Conservation (phyloP, 768 basidiomycete species). For the Myochromella boudieri region DNA sequence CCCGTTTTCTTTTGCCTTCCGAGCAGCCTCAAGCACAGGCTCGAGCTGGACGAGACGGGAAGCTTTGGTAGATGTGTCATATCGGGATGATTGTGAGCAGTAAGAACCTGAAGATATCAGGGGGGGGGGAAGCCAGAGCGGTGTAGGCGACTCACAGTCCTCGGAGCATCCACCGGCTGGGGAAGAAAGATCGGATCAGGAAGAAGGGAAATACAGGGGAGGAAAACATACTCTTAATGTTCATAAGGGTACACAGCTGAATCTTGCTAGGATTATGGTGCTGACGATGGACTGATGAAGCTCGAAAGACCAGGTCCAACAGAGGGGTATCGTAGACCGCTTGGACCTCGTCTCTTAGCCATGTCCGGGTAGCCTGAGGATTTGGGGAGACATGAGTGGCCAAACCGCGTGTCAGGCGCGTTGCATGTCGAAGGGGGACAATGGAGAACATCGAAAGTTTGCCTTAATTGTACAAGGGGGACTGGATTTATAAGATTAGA, state of each 20-base stretch:
- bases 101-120: slow-evolving; percentile 69
- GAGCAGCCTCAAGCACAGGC: slow-evolving; percentile 90
- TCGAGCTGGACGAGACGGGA: slow-evolving; percentile 85
- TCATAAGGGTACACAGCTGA: slow-evolving; percentile 96
- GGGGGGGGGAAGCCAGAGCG: slow-evolving; percentile 4
- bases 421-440: slow-evolving; percentile 23
- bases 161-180: slow-evolving; percentile 93
- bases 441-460: slow-evolving; percentile 52
- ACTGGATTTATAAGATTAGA: too few relatives aligned
- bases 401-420: slow-evolving; percentile 45
- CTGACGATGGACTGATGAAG: slow-evolving; percentile 81
- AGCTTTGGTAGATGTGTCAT: slow-evolving; percentile 87
- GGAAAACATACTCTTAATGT: slow-evolving; percentile 87
- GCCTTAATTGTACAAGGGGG: too few relatives aligned
- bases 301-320: slow-evolving; percentile 85
- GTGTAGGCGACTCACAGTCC: slow-evolving; percentile 65
- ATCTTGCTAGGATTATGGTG: slow-evolving; percentile 88
- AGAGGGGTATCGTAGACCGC: slow-evolving; percentile 83
- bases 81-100: slow-evolving; percentile 96
- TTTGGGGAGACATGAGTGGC: slow-evolving; percentile 57
- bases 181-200: slow-evolving; percentile 11
- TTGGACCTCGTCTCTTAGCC: slow-evolving; percentile 82
- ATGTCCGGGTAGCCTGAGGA: slow-evolving; percentile 49
- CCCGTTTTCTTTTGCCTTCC: slow-evolving; percentile 93
- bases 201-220: slow-evolving; percentile 24